Conservation (phyloP, 78 protist genomes). For the Anaeramoeba flamelloides region DNA sequence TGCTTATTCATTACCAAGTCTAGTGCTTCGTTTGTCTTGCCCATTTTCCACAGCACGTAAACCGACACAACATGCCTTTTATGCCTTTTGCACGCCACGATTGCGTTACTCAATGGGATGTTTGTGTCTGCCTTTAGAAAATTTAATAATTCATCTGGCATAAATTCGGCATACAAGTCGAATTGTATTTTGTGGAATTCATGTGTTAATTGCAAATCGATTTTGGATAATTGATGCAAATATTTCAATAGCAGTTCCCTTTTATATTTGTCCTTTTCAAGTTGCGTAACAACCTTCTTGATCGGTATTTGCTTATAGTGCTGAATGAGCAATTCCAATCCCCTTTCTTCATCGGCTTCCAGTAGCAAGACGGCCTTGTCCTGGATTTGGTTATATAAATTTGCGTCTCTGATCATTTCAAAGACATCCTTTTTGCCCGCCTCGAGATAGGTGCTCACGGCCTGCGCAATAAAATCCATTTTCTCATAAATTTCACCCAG, state of each 20-base stretch:
- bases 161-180: constrained; percentile 4
- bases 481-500: too few species aligned
- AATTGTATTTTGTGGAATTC: constrained; percentile 2
- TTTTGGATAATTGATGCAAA: constrained; percentile 2
- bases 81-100: not conserved
- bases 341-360: too few species aligned
- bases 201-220: not conserved
- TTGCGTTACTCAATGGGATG: not conserved
- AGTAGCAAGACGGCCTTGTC: too few species aligned
- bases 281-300: too few species aligned
- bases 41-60: constrained; percentile 6
- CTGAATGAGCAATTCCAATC: too few species aligned
- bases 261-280: too few species aligned
- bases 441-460: too few species aligned
- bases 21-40: not conserved
- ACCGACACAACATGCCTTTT: not conserved
- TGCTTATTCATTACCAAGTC: not conserved
- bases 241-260: not conserved
- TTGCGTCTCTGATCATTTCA: too few species aligned
- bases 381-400: too few species aligned
- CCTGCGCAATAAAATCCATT: too few species aligned
- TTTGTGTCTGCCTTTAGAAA: not conserved
- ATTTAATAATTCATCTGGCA: not conserved
- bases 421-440: too few species aligned
- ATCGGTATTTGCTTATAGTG: too few species aligned